Base-by-base conservation (phyloP, 768 basidiomycete species). In the Tylopilus vinaceipallidus region DNA sequence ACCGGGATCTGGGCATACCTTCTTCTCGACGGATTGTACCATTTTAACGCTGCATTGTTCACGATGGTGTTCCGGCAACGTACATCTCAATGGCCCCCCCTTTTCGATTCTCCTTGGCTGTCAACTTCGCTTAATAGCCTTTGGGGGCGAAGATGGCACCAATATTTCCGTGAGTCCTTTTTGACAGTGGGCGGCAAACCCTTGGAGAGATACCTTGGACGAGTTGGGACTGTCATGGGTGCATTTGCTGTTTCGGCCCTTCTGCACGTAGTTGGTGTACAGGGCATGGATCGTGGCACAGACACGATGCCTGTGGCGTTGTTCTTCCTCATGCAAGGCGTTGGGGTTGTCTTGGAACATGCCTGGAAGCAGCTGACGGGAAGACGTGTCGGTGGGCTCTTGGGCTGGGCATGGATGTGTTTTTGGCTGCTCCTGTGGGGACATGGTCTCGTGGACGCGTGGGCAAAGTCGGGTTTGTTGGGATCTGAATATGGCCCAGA, bases 101-200 rank as follows among this genome's bases (percentile, higher is more conserved):
- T 81, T 20, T 85, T 86, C 62, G 69, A 78, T 46, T 43, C 66
- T 6, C 86, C 86, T 4, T 87, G 78, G 77, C 35, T 61, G 10
- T 62, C 81, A 0, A 80, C 79, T 3, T 86, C 83, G 4, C 65
- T 88, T n/a, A 63, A 69, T 32, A 75, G 81, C 20, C 79, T 84
- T 49, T 88, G 86, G 87, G 71, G 75, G 4, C 62, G 53, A 47
- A 67, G 76, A n/a, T 88, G 87, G 86, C 86, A 88, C 55, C 84
- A 86, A 56, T 51, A 81, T 6, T 83, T 86, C 58, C 75, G 84
- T 10, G 75, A 81, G 37, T 58, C 64, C 32, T 86, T 88, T 56
- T 64, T 84, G 35, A 64, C 61, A 12, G 52, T 80, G n/a, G 84
- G 83, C 12, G 69, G 69, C 10, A 69, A 67, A 27, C 79, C 80